Conservation (phyloP, 2,329 filamentous ascomycete genomes). For the Microascus cirrosus region DNA sequence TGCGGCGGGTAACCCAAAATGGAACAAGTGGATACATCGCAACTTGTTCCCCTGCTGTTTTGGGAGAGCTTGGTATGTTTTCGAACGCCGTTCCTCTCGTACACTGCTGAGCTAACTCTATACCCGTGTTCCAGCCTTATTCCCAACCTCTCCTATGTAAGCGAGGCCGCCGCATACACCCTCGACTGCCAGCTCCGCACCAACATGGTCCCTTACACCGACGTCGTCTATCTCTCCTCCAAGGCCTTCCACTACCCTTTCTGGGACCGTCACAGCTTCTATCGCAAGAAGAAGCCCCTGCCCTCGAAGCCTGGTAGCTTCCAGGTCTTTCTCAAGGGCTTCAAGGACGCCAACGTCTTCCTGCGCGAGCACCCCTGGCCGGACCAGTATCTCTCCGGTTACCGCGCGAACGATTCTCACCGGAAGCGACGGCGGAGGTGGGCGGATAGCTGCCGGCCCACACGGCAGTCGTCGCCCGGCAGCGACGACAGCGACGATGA, state of each 20-base stretch:
- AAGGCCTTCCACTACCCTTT: conserved; percentile 98
- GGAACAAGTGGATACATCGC: conserved; percentile 99
- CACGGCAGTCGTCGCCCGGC: conserved; percentile 37
- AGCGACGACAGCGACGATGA: conserved; percentile 48
- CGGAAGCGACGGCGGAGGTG: conserved; percentile 57
- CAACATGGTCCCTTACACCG: conserved; percentile 90
- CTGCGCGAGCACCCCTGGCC: conserved; percentile 94
- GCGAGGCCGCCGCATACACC: conserved; percentile 92
- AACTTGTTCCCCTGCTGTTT: conserved; percentile 98
- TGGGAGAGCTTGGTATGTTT: conserved; percentile 68
- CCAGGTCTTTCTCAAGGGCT: conserved; percentile 93
- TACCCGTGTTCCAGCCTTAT: conserved; percentile 50
- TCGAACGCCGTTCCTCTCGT: conserved; percentile 11
- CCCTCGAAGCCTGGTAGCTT: conserved; percentile 92
- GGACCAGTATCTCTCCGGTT: conserved; percentile 67
- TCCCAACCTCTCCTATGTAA: conserved; percentile 94
- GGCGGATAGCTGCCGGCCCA: conserved; percentile 72
- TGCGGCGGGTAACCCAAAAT: conserved; percentile 92
- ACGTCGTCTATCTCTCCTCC: conserved; percentile 86
- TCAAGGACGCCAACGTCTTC: conserved; percentile 94
- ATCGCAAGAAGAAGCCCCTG: conserved; percentile 75
- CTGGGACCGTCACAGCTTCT: conserved; percentile 84
- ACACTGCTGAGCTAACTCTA: conserved; percentile 7
- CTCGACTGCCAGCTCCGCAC: conserved; percentile 84
- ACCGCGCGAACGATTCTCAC: conserved; percentile 56